phyloP scores from a whole-genome alignment of 2,329 filamentous ascomycete species.

The Macrophomina tecta region DNA sequence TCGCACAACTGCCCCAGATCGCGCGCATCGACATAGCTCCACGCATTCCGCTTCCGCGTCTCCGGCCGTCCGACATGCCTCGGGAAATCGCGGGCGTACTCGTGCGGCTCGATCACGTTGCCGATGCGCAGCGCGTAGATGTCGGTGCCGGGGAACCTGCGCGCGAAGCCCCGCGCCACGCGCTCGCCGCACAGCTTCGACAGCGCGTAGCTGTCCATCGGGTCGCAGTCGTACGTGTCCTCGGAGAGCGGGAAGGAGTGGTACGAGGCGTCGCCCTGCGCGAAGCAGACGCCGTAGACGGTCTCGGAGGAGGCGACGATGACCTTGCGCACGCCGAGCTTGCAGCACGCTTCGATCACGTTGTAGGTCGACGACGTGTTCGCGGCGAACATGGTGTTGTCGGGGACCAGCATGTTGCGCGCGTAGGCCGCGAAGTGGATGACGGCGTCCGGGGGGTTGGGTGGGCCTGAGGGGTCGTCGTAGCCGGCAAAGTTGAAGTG shows the following conservation, averaged over 20 bases:
- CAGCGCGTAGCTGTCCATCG: conserved; percentile 67
- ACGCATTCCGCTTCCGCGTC: conserved; percentile 63
- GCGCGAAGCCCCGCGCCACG: conserved; percentile 62
- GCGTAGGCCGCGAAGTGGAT: conserved; percentile 68
- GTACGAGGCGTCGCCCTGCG: conserved; percentile 64
- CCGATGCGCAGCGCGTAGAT: conserved; percentile 68
- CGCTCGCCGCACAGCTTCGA: conserved; percentile 66
- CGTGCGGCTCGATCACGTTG: conserved; percentile 66
- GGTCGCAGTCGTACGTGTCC: conserved; percentile 61
- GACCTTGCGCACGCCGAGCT: conserved; percentile 67
- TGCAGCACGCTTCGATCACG: conserved; percentile 67
- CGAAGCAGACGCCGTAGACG: conserved; percentile 67
- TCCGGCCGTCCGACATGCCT: conserved; percentile 58
- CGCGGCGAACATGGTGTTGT: conserved; percentile 63
- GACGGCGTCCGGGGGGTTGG: conserved; percentile 62
- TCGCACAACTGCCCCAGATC: conserved; percentile 69
- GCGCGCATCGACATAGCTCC: conserved; percentile 67
- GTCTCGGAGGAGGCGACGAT: conserved; percentile 66
- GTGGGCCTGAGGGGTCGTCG: conserved; percentile 48
- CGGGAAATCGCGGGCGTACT: conserved; percentile 62
- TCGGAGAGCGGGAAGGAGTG: conserved; percentile 65
- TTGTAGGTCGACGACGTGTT: conserved; percentile 66
- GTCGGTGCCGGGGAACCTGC: conserved; percentile 60
- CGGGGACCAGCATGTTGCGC: conserved; percentile 66
- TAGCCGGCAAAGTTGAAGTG: conserved; percentile 62